phyloP scores from a whole-genome alignment of 208 protist genomes.

The Trypanosoma grayi region DNA sequence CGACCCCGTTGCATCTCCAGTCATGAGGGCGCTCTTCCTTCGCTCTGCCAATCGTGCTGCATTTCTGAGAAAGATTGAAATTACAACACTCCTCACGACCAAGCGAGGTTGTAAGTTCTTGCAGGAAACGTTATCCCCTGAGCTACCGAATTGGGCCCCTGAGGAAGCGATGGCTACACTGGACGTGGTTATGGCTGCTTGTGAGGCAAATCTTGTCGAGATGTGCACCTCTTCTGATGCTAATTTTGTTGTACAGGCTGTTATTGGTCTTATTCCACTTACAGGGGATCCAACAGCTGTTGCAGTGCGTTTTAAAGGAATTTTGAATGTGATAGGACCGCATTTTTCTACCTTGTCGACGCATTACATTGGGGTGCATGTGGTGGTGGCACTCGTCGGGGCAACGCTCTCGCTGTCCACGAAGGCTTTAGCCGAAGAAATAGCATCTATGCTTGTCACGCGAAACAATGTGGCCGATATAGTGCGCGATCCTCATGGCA shows the following conservation, averaged over 20 bases:
- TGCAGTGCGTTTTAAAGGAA: slow-evolving; percentile 23
- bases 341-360: slow-evolving; percentile 38
- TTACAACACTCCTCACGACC: slow-evolving; percentile 43
- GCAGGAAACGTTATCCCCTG: slow-evolving; percentile 38
- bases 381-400: slow-evolving; percentile 53
- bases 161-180: slow-evolving; percentile 38
- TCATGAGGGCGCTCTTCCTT: slow-evolving; percentile 57
- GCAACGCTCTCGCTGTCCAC: slow-evolving; percentile 35
- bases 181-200: slow-evolving; percentile 35
- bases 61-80: slow-evolving; percentile 43
- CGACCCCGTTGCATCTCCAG: slow-evolving; percentile 66
- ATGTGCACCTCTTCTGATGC: slow-evolving; percentile 64
- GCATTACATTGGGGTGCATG: slow-evolving; percentile 74
- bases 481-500: slow-evolving; percentile 57
- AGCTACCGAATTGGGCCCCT: slow-evolving; percentile 15
- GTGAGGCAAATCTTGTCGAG: slow-evolving; percentile 43
- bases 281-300: slow-evolving; percentile 23
- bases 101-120: slow-evolving; percentile 79
- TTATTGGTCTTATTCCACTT: slow-evolving; percentile 49
- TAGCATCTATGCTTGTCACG: slow-evolving; percentile 49
- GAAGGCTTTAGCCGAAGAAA: slow-evolving; percentile 41
- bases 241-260: slow-evolving; percentile 83
- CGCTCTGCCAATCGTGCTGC: slow-evolving; percentile 26
- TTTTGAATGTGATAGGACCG: slow-evolving; percentile 45
- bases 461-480: slow-evolving; percentile 49